Evolutionary conservation across 345 rosid genomes (phyloP).

Genomic region (Cardiospermum halicacabum): DNA sequence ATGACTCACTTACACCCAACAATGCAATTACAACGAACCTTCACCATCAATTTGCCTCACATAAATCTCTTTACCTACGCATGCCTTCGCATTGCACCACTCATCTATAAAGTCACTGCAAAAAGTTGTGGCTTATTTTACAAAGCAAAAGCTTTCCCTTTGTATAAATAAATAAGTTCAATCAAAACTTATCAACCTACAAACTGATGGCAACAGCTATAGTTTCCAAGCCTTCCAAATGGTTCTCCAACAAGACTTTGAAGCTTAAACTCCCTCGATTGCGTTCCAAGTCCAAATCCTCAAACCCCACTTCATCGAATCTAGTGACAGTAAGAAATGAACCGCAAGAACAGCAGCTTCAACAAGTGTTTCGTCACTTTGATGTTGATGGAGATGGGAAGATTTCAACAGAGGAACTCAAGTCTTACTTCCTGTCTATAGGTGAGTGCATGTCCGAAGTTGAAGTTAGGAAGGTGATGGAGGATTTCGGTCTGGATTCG

Average conservation of each 20-base stretch:
- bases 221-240: slow-evolving; percentile 9
- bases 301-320: background rate
- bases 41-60: too few species aligned
- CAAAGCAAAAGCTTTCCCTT: background rate
- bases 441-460: slow-evolving; percentile 21
- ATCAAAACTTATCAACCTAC: too few species aligned
- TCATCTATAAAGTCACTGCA: too few species aligned
- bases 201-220: slow-evolving; percentile 12
- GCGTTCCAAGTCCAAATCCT: slow-evolving; percentile 7
- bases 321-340: background rate
- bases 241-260: slow-evolving; percentile 15
- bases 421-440: slow-evolving; percentile 20
- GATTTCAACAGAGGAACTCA: slow-evolving; percentile 25
- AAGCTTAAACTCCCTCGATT: slow-evolving; percentile 9
- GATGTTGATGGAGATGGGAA: slow-evolving; percentile 24
- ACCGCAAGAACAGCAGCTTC: slow-evolving; percentile 10
- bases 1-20: too few species aligned
- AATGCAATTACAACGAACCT: too few species aligned
- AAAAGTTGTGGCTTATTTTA: too few species aligned
- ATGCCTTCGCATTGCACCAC: too few species aligned
- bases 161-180: background rate
- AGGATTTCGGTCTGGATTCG: slow-evolving; percentile 21
- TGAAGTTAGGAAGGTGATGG: slow-evolving; percentile 14
- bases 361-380: slow-evolving; percentile 21
- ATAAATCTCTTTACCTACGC: too few species aligned